These are phyloP conservation scores for Grifola frondosa DNA, from an alignment of 1,284 basidiomycete genomes.

Conservation along the genomic window DNA sequence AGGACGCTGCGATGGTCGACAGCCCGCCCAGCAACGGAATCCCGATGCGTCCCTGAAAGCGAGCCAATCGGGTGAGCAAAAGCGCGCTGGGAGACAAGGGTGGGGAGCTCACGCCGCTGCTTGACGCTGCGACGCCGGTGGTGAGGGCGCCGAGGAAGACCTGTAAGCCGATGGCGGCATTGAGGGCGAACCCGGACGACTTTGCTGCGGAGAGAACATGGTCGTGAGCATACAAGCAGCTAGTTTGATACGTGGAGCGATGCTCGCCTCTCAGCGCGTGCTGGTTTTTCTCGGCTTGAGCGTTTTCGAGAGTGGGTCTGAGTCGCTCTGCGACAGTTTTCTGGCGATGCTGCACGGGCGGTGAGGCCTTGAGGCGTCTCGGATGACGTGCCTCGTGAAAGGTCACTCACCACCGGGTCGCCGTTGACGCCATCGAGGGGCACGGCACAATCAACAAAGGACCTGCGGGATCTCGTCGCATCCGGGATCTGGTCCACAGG, in stretches of 20 bases:
- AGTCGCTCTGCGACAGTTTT: conserved; percentile 33
- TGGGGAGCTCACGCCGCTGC: conserved; percentile 26
- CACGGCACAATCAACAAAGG: conserved; percentile 13
- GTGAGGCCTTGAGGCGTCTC: too few species aligned
- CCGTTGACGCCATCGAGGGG: too few species aligned
- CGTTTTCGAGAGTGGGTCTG: conserved; percentile 31
- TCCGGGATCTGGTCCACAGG: conserved; percentile 7
- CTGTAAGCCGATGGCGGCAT: conserved; percentile 50
- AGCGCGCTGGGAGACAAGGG: neutral
- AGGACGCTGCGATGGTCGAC: conserved; percentile 62
- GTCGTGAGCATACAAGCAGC: neutral
- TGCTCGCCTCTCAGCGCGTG: conserved; percentile 26
- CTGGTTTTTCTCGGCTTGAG: conserved; percentile 24
- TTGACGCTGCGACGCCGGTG: conserved; percentile 56
- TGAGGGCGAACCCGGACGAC: conserved; percentile 47
- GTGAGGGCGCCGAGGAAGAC: conserved; percentile 63
- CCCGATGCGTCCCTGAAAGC: conserved; percentile 23
- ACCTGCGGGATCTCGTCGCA: conserved; percentile 5
- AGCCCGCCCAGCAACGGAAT: conserved; percentile 42
- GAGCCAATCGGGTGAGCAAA: conserved; percentile 1
- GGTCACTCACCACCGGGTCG: too few species aligned
- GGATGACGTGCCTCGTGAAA: too few species aligned
- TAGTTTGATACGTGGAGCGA: neutral
- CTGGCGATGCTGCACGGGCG: too few species aligned
- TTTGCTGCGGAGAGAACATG: conserved; percentile 35